Evolutionary conservation across 169 alveolate species (phyloP).

Genomic region (Babesia caballi): DNA sequence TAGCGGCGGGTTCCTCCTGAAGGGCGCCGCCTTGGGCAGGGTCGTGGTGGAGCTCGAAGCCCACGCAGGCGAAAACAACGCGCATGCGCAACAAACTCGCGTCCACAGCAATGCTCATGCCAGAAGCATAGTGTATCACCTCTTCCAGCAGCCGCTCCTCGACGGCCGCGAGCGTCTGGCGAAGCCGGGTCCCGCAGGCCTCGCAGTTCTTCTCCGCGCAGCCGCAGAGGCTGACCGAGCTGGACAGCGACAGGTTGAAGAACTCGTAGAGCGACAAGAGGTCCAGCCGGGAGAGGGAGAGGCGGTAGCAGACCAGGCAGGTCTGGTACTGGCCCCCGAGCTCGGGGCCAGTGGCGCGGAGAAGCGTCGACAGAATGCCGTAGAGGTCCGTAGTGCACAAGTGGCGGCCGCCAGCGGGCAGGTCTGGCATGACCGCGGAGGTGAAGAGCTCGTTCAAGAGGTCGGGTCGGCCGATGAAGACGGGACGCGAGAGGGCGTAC

Average conservation of each 20-base stretch:
- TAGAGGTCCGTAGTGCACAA: not conserved
- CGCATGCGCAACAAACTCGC: not conserved
- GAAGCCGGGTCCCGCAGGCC: not conserved
- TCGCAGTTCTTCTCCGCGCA: slow-evolving; percentile 13
- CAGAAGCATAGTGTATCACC: slow-evolving; percentile 6
- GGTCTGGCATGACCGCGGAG: not conserved
- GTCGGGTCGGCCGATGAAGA: not conserved
- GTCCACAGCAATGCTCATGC: not conserved
- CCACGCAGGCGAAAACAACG: slow-evolving; percentile 43
- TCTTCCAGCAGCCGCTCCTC: slow-evolving; percentile 9
- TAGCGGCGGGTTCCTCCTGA: not conserved
- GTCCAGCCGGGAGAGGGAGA: slow-evolving; percentile 14
- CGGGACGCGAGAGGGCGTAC: not conserved
- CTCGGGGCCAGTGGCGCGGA: not conserved
- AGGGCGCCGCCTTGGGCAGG: too few species aligned
- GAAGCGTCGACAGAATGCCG: slow-evolving; percentile 20
- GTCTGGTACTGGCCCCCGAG: not conserved
- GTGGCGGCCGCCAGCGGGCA: not conserved
- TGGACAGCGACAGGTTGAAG: slow-evolving; percentile 5
- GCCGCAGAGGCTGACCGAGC: slow-evolving; percentile 17
- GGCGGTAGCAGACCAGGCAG: slow-evolving; percentile 42
- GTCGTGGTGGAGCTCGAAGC: slow-evolving; percentile 29
- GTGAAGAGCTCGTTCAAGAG: slow-evolving; percentile 3
- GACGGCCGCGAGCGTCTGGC: not conserved
- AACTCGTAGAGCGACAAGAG: slow-evolving; percentile 23